Evolutionary conservation across 2,329 filamentous ascomycete species (phyloP), one percentile per base, ranked within the genome.

Genomic region (Microcera coccophila): DNA sequence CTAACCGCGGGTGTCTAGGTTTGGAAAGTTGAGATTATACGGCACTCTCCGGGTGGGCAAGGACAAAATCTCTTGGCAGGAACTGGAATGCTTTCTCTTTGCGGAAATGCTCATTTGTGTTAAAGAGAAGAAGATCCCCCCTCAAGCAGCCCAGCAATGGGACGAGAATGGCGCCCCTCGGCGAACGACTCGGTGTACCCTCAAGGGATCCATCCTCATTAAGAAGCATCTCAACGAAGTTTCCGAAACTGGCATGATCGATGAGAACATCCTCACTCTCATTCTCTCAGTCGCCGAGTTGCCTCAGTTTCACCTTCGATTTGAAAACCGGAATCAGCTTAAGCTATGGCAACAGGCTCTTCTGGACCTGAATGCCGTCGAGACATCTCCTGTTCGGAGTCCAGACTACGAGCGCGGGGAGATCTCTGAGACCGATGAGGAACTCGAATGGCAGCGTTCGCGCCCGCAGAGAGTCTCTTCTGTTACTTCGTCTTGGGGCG

Each of bases 101-200:
- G 88, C 86, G 4, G 93, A 98, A 70, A 98, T 98, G 93, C 85
- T 98, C 57, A 98, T 98, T 52, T 98, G 93, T 62, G 90, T 98
- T 48, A 98, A 97, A 68, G 93, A 97, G 69, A 97, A 96, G 78
- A 95, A 90, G 70, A 67, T 75, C 8, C 63, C 72, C 54, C 73
- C 29, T 3, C 62, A 66, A 18, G 41, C 57, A 58, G 48, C 76
- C 29, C 76, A 80, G 39, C 80, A 87, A 52, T 90, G 87, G 78
- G 84, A 82, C 38, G 80, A 80, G 40, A 70, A 70, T 15, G 71
- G 73, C 4, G 62, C 73, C 1, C 76, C 75, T 17, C 76, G 77
- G 42, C 90, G 85, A 63, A 73, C 78, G 9, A 81, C 82, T 3
- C 81, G 87, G 50, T 96, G 86, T 72, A 95, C 90, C 0, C 73